Conservation (phyloP, 768 basidiomycete genomes). For the Boletus vermiculosoides region DNA sequence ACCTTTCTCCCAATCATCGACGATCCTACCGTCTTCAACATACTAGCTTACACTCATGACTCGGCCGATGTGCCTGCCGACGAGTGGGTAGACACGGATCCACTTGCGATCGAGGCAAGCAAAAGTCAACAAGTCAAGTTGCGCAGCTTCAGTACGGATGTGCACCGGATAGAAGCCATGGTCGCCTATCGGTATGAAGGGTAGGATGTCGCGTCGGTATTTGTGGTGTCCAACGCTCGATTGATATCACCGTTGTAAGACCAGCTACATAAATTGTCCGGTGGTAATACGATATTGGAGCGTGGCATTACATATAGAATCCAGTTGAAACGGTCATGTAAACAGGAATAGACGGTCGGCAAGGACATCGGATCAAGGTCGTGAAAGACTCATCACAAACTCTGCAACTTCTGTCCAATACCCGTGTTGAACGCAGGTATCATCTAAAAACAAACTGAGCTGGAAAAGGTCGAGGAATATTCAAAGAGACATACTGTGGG, state of each 20-base stretch:
- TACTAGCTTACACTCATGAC: slow-evolving; percentile 91
- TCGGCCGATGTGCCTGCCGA: slow-evolving; percentile 89
- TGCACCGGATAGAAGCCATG: slow-evolving; percentile 98
- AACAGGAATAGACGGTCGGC: background rate
- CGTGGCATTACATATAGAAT: background rate
- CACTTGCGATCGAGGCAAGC: slow-evolving; percentile 86
- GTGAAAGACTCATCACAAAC: slow-evolving; percentile 39
- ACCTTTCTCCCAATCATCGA: slow-evolving; percentile 96
- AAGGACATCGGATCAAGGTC: slow-evolving; percentile 1
- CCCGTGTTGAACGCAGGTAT: slow-evolving; percentile 54
- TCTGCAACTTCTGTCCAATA: slow-evolving; percentile 54
- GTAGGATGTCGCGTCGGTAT: slow-evolving; percentile 30
- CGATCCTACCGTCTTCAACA: slow-evolving; percentile 95
- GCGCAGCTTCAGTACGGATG: slow-evolving; percentile 94
- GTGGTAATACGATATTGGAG: background rate
- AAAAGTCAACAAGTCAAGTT: slow-evolving; percentile 94
- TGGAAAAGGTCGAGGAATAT: background rate
- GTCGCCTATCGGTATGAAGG: slow-evolving; percentile 95
- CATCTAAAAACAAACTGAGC: slow-evolving; percentile 35
- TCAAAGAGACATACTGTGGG: slow-evolving; percentile 47
- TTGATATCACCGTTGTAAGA: slow-evolving; percentile 1
- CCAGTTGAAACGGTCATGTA: background rate
- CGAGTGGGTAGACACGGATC: slow-evolving; percentile 96
- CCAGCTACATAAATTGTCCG: background rate
- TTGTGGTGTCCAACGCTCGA: background rate